Conservation (phyloP, 2,329 filamentous ascomycete species). For the Metarhizium rileyi region DNA sequence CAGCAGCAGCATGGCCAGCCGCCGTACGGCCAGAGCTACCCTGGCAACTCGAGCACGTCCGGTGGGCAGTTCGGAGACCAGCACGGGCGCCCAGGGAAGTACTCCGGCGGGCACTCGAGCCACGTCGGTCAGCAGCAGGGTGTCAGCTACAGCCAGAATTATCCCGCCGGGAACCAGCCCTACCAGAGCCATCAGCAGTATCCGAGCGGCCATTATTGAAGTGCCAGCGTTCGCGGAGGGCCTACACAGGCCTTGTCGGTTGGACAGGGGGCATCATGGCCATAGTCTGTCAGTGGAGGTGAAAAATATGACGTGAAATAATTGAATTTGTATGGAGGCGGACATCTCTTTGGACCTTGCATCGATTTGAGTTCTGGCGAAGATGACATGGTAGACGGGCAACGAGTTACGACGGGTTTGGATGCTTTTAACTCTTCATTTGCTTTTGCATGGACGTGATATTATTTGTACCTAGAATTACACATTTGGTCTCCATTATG, state of each 20-base stretch:
- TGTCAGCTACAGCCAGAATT: slow-evolving; percentile 13
- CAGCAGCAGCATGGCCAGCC: slow-evolving; percentile 10
- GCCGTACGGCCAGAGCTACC: slow-evolving; percentile 14
- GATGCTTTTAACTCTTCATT: background rate
- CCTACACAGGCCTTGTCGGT: background rate
- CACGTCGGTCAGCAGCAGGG: slow-evolving; percentile 14
- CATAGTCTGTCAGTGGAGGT: background rate
- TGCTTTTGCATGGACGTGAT: background rate
- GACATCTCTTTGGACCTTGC: background rate
- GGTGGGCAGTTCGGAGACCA: slow-evolving; percentile 16
- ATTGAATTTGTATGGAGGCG: background rate
- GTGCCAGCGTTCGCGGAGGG: background rate
- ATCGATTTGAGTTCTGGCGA: background rate
- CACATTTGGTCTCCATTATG: background rate
- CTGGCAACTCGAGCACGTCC: slow-evolving; percentile 8
- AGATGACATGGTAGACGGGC: slow-evolving; percentile 1
- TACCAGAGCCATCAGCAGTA: slow-evolving; percentile 17
- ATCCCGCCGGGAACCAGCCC: slow-evolving; percentile 16
- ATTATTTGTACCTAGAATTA: slow-evolving; percentile 6
- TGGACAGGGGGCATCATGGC: background rate
- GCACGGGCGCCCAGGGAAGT: slow-evolving; percentile 12
- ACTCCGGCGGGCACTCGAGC: slow-evolving; percentile 12
- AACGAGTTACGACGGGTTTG: slow-evolving; percentile 6
- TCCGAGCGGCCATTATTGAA: slow-evolving; percentile 10
- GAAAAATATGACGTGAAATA: background rate